Base-by-base conservation (phyloP, 129 eudicot genomes). In the Helianthus annuus region DNA sequence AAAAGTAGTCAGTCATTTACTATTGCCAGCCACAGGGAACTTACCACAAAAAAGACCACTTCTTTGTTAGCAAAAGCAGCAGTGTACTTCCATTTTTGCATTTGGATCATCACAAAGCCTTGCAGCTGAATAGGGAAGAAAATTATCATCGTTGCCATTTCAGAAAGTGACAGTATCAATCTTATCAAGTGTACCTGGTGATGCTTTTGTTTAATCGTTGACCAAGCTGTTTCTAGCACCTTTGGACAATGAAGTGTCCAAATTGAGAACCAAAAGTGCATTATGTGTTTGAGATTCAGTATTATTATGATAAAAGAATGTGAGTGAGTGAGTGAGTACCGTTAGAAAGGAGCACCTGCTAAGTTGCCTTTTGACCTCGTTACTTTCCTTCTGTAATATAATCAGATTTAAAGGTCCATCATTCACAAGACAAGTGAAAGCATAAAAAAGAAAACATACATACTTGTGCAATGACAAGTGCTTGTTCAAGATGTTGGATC, bases 401-500 rank as follows among this genome's bases (percentile, higher is more conserved):
- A 71, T 19, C 61, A 32, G 44, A 38, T 36, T 51, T 61, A 71
- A 64, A 74, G 15, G 52, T 54, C 15, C 57, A 39, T 64, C 67
- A 19, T 19, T 19, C 22, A 19, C 22, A 19, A 19, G 22, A 19
- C 22, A 19, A 19, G 22, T 19, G 22, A 17, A 64, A 70, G 48
- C 60, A 38, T 32, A 71, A 48, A 65, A 22, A 63, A 48, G 52
- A 66, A 57, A 8, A 38, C 22, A 79, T 87, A 38, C 22, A 79
- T 87, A 89, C 98, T 78, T 93, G 76, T 10, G 85, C 74, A 73
- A 82, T 84, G 80, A 87, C 84, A 80, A 87, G 84, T 71, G 98
- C 97, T 78, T 89, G 98, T 69, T 93, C 98, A 66, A 89, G 97
- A 67, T 84, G 91, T 79, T 87, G 96, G 68, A 93, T 70, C 69